A percentile compares a stretch with the other conserved stretches of the same genome.
Conservation (phyloP, 371 early-diverging fungal genomes). For the Zopfochytrium polystomum region DNA sequence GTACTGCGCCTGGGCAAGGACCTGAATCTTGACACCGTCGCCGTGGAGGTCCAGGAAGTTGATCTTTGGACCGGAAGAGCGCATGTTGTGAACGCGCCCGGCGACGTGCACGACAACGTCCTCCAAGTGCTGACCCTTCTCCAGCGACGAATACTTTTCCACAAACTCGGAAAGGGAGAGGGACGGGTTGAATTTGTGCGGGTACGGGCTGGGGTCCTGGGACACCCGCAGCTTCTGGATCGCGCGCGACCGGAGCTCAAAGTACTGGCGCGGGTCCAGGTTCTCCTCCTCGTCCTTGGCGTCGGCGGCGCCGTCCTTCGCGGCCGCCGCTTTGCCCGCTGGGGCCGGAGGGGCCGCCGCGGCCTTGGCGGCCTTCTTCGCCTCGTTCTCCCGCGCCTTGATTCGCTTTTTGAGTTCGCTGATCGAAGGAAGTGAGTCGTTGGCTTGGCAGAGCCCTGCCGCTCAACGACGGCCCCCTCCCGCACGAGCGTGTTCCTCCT, state of each 20-base stretch:
- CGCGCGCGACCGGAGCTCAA: conserved; percentile 88
- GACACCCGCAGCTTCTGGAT: conserved; percentile 76
- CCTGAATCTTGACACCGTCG: conserved; percentile 92
- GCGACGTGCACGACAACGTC: conserved; percentile 75
- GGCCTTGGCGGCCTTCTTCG: conserved; percentile 54
- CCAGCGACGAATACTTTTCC: conserved; percentile 70
- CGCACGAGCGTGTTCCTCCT: no score
- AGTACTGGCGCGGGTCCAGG: conserved; percentile 92
- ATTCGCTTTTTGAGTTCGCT: conserved; percentile 91
- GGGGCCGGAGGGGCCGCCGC: conserved; percentile 58
- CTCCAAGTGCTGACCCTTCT: conserved; percentile 69
- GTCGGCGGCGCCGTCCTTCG: conserved; percentile 56
- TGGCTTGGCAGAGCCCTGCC: not conserved
- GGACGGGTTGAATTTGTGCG: conserved; percentile 95
- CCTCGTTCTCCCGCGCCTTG: conserved; percentile 77
- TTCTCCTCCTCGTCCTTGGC: conserved; percentile 79
- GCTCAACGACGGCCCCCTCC: not conserved
- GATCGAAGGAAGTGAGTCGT: not conserved
- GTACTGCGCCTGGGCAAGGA: conserved; percentile 76
- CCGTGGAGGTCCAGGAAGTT: conserved; percentile 94
- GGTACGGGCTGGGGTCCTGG: conserved; percentile 86
- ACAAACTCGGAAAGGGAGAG: conserved; percentile 83
- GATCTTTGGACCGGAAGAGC: conserved; percentile 84
- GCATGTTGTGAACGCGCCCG: conserved; percentile 60
- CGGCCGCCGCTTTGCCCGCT: conserved; percentile 32